Evolutionary conservation across 306 rosid species (phyloP), one percentile per base, ranked within the genome.

Genomic region (Trifolium dubium): DNA sequence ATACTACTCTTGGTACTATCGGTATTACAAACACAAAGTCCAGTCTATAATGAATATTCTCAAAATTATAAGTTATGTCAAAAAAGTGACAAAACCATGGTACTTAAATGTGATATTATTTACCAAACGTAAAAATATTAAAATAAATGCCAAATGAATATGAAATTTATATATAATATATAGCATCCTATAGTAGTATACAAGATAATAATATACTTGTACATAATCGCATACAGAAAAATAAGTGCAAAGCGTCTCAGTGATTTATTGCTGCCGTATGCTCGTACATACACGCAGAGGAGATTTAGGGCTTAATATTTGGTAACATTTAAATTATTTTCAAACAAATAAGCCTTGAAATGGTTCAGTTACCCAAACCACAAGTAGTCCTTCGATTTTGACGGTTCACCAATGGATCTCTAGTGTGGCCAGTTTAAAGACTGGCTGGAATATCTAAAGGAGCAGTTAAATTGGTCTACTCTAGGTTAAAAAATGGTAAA

Each of bases 1-100:
- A n/a, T n/a, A n/a, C n/a, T n/a, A n/a, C n/a, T n/a, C n/a, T n/a
- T 30, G 65, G 41, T 60, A 60, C 41, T 60, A 13, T 31, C 65
- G 31, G 35, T 11, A 30, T 58, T 60, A 56, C 23, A 56, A 5
- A 28, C 32, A 55, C 6, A 32, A 32, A 23, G 14, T 4, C 4
- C n/a, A 10, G 41, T 13, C 41, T 31, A 6, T 31, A 30, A 31
- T 31, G 37, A 31, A 60, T 31, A 60, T 13, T 31, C 5, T 60
- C 18, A 59, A 14, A 59, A 32, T 31, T 14, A 5, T 59, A 59
- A 30, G 6, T 30, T 59, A 29, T 59, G 6, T 30, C 19, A n/a
- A 14, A 60, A 60, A 28, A 53, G 18, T 53, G 29, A 53, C 59
- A 17, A 51, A 51, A 60, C 2, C 39, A 12, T 29, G 8, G 18